Conservation (phyloP, 2,329 filamentous ascomycete genomes). For the Colletotrichum paranaense region DNA sequence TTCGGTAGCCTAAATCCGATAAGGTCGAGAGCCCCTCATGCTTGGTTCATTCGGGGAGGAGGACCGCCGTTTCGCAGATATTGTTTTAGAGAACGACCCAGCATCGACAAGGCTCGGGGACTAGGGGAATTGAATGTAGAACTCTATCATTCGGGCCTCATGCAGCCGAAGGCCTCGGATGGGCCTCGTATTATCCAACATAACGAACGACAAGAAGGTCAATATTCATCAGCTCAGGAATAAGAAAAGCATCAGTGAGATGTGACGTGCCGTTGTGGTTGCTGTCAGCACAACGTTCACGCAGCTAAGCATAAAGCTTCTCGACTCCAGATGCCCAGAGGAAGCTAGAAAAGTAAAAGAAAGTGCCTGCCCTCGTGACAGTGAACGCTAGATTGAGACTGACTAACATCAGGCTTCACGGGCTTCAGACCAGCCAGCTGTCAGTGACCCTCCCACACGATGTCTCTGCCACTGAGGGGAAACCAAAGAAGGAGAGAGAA, state of each 20-base stretch:
- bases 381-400: neutral
- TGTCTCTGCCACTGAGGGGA: neutral
- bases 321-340: neutral
- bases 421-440: neutral
- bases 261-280: neutral
- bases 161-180: neutral
- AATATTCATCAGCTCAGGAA: neutral
- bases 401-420: neutral
- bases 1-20: conserved; percentile 18
- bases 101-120: conserved; percentile 6
- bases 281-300: neutral
- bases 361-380: neutral
- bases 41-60: neutral
- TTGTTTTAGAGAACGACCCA: conserved; percentile 3
- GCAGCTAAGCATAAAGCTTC: neutral
- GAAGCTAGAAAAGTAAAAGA: neutral
- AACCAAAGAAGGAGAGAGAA: neutral
- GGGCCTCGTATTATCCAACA: neutral
- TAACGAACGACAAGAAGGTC: neutral
- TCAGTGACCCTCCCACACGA: conserved; percentile 4
- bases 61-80: conserved; percentile 8
- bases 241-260: neutral
- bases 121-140: neutral
- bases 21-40: conserved; percentile 3
- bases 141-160: neutral